Evolutionary conservation across 2,329 filamentous ascomycete species (phyloP), one percentile per base, ranked within the genome.

Genomic region (Pseudogymnoascus sp.): DNA sequence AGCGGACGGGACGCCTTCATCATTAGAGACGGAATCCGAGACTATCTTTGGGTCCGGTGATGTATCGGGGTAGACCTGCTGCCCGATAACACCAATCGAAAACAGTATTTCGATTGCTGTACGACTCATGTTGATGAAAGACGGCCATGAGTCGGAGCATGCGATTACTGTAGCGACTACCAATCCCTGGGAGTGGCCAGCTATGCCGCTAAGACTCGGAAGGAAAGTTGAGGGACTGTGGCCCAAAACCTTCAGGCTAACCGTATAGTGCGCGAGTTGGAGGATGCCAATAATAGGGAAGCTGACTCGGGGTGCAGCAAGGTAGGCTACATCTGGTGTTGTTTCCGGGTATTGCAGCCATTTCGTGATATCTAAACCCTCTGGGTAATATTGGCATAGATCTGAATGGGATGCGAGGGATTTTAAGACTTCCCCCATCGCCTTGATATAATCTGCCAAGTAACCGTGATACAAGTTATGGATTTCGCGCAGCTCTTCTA

Each of bases 111-210:
- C 93, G 65, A 99, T 79, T 2, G 93, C 89, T 67, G 90, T 86
- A 69, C 82, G 87, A 60, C 90, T 84, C 61, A 90, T 85, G 70
- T 89, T 86, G 66, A 89, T 85, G 74, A 94, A 99, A 0, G 89
- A 90, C 65, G 96, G 91, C 94, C 94, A 99, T 25, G 89, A 92
- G 67, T 90, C 89, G 3, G 92, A 90, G 5, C 92, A 90, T 1
- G 94, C 89, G 63, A 94, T 96, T 20, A 90, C 90, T 28, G 93
- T 92, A 22, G 94, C 94, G 64, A 95, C 92, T 64, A 99, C 89
- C n/a, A 99, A 87, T 73, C 94, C 94, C 74, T 99, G 94, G 0
- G 94, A 99, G 76, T 99, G 94, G 71, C 94, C 94, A 41, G 94
- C 97, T 5, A 90, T 88, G 70, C 94, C 94, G 61, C 86, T 85